Evolutionary conservation across 306 rosid species (phyloP).

Genomic region (Mucuna pruriens): DNA sequence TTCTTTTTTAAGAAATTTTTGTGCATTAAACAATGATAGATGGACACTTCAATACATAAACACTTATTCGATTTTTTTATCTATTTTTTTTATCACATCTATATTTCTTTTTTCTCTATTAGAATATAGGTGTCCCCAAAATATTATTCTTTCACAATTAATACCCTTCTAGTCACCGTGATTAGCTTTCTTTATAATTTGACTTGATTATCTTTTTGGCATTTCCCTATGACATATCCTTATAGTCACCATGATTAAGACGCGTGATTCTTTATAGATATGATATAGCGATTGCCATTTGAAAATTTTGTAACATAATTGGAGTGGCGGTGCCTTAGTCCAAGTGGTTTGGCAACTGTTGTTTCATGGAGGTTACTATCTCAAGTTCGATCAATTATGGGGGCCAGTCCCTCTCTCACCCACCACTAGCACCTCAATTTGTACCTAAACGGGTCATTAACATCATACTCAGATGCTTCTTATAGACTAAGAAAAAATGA

Average conservation of each 20-base stretch:
- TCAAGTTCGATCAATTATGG: background rate
- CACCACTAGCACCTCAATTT: background rate
- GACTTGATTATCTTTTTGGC: background rate
- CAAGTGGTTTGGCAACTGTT: conserved; percentile 16
- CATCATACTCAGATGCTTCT: background rate
- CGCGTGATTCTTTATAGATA: background rate
- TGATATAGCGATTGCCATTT: background rate
- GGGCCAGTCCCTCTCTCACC: background rate
- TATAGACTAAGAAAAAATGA: background rate
- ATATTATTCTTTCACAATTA: too few relatives aligned
- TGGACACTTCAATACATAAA: too few relatives aligned
- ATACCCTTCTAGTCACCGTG: background rate
- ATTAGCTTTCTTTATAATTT: background rate
- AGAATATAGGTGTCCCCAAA: too few relatives aligned
- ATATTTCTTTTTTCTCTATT: too few relatives aligned
- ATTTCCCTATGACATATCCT: background rate
- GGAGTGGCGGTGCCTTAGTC: conserved; percentile 4
- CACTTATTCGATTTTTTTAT: too few relatives aligned
- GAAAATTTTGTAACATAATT: conserved; percentile 1
- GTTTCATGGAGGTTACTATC: background rate
- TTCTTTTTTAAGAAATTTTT: too few relatives aligned
- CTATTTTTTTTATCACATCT: too few relatives aligned
- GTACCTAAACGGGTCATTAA: background rate
- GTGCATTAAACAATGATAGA: too few relatives aligned
- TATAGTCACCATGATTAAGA: background rate